phyloP scores from a whole-genome alignment of 192 early-diverging fungal genomes.

The Podila clonocystis region DNA sequence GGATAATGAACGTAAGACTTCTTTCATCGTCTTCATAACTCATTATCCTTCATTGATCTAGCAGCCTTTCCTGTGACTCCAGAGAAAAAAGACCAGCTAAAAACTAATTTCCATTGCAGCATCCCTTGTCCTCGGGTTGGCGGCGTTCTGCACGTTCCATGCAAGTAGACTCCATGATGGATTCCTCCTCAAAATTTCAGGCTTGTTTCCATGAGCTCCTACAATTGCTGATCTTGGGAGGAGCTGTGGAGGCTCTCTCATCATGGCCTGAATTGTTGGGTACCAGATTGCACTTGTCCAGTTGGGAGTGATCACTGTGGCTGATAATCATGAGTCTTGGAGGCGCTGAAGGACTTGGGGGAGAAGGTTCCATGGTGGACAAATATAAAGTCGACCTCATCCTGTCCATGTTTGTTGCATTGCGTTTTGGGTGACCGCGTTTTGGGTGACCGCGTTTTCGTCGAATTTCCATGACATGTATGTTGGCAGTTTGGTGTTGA shows the following conservation, averaged over 20 bases:
- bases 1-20: conserved; percentile 26
- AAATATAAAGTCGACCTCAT: conserved; percentile 25
- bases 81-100: conserved; percentile 8
- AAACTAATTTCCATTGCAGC: no score
- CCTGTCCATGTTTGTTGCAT: conserved; percentile 19
- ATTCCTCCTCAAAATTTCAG: conserved; percentile 16
- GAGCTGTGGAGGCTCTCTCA: not conserved
- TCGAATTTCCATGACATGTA: conserved; percentile 37
- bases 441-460: conserved; percentile 12
- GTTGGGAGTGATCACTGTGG: conserved; percentile 34
- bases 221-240: conserved; percentile 9
- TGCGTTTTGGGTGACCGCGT: conserved; percentile 22
- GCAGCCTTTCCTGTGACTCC: conserved; percentile 14
- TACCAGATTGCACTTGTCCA: conserved; percentile 24
- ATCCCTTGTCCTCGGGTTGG: no score
- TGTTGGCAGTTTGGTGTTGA: conserved; percentile 19
- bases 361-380: conserved; percentile 34
- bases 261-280: conserved; percentile 6
- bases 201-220: conserved; percentile 13
- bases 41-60: conserved; percentile 3
- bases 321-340: conserved; percentile 1
- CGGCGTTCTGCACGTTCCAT: conserved; percentile 11
- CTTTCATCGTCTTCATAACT: conserved; percentile 14
- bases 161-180: conserved; percentile 2
- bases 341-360: conserved; percentile 14